Base-by-base conservation (phyloP, 768 basidiomycete genomes). In the Naganishia kalamii region DNA sequence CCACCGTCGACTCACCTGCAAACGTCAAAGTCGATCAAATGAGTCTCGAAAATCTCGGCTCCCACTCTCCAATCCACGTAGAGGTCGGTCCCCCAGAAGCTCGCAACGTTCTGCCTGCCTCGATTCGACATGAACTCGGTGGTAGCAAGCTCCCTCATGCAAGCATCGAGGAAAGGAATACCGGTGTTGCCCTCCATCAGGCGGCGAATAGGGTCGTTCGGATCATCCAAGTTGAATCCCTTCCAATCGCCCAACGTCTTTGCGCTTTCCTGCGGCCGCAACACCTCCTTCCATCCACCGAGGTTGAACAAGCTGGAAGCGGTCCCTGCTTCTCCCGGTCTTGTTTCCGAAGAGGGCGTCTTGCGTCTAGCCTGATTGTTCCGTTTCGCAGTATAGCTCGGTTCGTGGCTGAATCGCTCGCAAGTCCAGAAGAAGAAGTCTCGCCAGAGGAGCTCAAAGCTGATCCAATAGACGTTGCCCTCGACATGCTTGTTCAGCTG, bases 11-110 rank as follows among this genome's bases (percentile, higher is more conserved):
- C 51, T 44, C 21, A 57, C 35, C 40, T 54, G 76, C 94, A 96
- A 72, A 92, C 92, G 68, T 79, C 78, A 57, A 80, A 78, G 62
- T 80, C 80, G 10, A 80, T 68, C 47, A 81, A 63, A 66, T 79
- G 76, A 51, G 71, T 74, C 66, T 82, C 81, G 67, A 81, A 82
- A 71, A 77, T 80, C 67, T 82, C 81, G n/a, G 80, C 81, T 3
- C 80, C 81, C 13, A 81, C 68, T 3, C 81, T 69, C 81, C 81
- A 82, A 68, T 82, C 81, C 15, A 77, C 72, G 60, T 78, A 76
- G 62, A 80, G 69, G 51, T 81, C 80, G 60, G 79, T 79, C 1
- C 79, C 76, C 33, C 81, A 67, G 74, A 79, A 82, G 52, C 75
- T 79, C 4, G 80, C 81, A 11, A 81, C 80, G 71, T 82, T 82